Base-by-base conservation (phyloP, 164 flowering plant species). In the Umbilicus rupestris region DNA sequence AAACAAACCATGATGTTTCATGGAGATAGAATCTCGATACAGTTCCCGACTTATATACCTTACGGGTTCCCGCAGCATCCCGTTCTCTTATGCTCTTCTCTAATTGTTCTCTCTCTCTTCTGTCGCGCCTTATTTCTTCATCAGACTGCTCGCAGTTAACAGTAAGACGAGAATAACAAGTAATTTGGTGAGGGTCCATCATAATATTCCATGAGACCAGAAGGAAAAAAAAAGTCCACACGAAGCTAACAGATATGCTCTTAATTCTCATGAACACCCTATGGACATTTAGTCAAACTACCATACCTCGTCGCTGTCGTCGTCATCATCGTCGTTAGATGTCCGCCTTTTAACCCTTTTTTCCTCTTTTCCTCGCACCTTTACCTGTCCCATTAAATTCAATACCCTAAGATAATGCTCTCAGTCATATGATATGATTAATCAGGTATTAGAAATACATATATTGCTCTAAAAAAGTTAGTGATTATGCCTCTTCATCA, bases 11-110 rank as follows among this genome's bases (percentile, higher is more conserved):
- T 12, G 22, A n/a, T n/a, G n/a, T n/a, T n/a, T 60, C 15, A 49
- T 49, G 7, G 22, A 20, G 26, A 49, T 7, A 9, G 24, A 12
- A n/a, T 49, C 28, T 41, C 0, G 7, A 7, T 30, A 60, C 8
- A 31, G 39, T 6, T 28, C 37, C 10, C 9, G 52, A 66, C 63
- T n/a, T 15, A 16, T 0, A 15, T 78, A 93, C 98, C 96, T 91
- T 94, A 20, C 85, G 74, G 16, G 99, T 94, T 16, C 79, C 83
- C 1, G 94, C 87, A 50, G 90, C 86, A 87, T 94, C 99, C 67
- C 90, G 75, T 63, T 88, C 96, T 77, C 85, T 84, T 3, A 91
- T 64, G 68, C 83, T 81, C 64, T 69, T 80, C 79, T 94, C 99
- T 50, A 94, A 74, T 67, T 91, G 84, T 77, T 84, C 93, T 71